phyloP scores from a whole-genome alignment of 1,284 basidiomycete genomes.

The Moesziomyces aphidis region DNA sequence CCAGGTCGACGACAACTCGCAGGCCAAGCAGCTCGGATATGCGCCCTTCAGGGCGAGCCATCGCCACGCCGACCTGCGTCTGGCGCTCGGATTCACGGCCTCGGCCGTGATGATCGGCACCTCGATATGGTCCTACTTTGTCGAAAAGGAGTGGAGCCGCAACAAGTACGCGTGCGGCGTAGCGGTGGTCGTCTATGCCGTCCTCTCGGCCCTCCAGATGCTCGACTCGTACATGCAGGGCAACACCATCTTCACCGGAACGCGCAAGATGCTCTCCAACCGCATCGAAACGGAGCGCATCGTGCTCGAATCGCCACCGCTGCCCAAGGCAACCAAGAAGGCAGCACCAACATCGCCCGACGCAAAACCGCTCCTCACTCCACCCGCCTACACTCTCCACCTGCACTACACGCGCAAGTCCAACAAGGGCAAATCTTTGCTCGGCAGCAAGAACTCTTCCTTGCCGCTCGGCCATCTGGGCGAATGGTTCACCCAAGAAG shows the following conservation, averaged over 20 bases:
- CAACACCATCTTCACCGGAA: constrained; percentile 58
- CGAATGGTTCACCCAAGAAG: constrained; percentile 66
- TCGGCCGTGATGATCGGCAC: constrained; percentile 62
- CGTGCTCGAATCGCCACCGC: constrained; percentile 45
- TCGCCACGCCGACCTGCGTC: constrained; percentile 54
- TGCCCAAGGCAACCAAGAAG: constrained; percentile 42
- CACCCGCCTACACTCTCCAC: constrained; percentile 58
- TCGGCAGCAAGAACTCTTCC: constrained; percentile 38
- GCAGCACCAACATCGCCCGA: constrained; percentile 23
- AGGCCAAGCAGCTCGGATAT: constrained; percentile 22
- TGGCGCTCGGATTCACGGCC: constrained; percentile 52
- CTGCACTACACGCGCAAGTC: constrained; percentile 52
- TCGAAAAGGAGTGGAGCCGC: constrained; percentile 63
- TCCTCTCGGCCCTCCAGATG: constrained; percentile 41
- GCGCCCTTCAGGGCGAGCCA: constrained; percentile 60
- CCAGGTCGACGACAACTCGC: constrained; percentile 25
- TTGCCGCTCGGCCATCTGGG: constrained; percentile 59
- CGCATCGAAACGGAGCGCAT: constrained; percentile 57
- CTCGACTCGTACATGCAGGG: constrained; percentile 54
- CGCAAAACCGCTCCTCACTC: constrained; percentile 48
- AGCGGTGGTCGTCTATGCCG: constrained; percentile 51
- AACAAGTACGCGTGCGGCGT: constrained; percentile 53
- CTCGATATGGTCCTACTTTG: constrained; percentile 56
- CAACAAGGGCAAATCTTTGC: constrained; percentile 43
- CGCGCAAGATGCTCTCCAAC: constrained; percentile 50